Base-by-base conservation (phyloP, 768 basidiomycete species). In the Leccinum barrowsii region DNA sequence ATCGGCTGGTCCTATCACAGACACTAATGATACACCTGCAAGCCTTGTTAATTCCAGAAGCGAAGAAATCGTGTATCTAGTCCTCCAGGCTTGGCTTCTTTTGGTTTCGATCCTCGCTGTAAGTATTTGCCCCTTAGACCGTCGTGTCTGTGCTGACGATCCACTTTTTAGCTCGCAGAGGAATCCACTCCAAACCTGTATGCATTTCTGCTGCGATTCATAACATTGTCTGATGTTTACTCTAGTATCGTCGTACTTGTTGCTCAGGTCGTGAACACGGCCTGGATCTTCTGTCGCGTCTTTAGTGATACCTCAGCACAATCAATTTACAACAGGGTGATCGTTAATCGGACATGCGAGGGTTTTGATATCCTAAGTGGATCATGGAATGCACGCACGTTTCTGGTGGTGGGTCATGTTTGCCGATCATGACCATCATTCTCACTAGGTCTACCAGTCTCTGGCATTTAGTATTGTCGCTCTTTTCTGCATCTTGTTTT, bases 181-280 rank as follows among this genome's bases (percentile, higher is more conserved):
- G 81, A 83, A 63, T 82, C 81, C 1, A 73, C 81, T 37, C 82
- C 83, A 6, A 81, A 82, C 61, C 71, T 84, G 44, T 76, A 74
- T 2, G 79, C 44, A 35, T 30, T 8, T 40, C 32, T 21, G 3
- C 7, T 3, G 21, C 37, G 4, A 12, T 19, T 24, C 24, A 7
- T 4, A 7, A 48, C 21, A n/a, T 4, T 53, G 6, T 51, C 55
- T 62, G n/a, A 60, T 7, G 4, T 49, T 24, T n/a, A 21, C 32
- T 40, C 26, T 47, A 67, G 70, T 13, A 57, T 68, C 24, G 63
- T 81, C 30, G 75, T 77, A 2, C 58, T 84, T 10, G 73, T 72
- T 21, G 80, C 78, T 4, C 82, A 82, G 58, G 63, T 76, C 19
- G 66, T 84, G 10, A 76, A 75, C 6, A 77, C 79, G 5, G 76